These are phyloP conservation scores for Nicotiana tabacum DNA, from an alignment of 257 asterid genomes.

Conservation along the genomic window DNA sequence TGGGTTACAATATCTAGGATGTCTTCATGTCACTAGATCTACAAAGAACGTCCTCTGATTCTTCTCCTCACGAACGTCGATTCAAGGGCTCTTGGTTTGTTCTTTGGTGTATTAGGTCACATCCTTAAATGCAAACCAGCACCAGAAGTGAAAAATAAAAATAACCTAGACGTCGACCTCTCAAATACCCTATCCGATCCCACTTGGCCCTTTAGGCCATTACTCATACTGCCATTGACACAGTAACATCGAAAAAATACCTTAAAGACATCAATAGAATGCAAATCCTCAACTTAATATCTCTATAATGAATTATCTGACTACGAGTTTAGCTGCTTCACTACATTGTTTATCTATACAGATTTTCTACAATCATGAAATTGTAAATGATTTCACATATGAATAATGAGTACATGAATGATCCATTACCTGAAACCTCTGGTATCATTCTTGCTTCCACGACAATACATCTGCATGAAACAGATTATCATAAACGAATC, in stretches of 20 bases:
- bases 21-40: neutral
- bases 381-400: neutral
- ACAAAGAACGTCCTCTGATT: neutral
- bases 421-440: constrained; percentile 78
- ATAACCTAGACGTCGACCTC: neutral
- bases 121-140: neutral
- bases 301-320: neutral
- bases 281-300: neutral
- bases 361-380: neutral
- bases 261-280: neutral
- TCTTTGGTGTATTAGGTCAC: neutral
- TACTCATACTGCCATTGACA: neutral
- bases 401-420: constrained; percentile 4
- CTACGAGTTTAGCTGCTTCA: neutral
- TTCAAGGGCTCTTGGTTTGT: too few relatives aligned
- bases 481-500: neutral
- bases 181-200: neutral
- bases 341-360: neutral
- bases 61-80: neutral
- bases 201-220: neutral
- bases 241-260: neutral
- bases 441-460: constrained; percentile 89
- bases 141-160: neutral
- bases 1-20: neutral
- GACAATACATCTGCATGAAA: constrained; percentile 75